Evolutionary conservation across 441 rosid species (phyloP).

Genomic region (Mallotus japonicus): DNA sequence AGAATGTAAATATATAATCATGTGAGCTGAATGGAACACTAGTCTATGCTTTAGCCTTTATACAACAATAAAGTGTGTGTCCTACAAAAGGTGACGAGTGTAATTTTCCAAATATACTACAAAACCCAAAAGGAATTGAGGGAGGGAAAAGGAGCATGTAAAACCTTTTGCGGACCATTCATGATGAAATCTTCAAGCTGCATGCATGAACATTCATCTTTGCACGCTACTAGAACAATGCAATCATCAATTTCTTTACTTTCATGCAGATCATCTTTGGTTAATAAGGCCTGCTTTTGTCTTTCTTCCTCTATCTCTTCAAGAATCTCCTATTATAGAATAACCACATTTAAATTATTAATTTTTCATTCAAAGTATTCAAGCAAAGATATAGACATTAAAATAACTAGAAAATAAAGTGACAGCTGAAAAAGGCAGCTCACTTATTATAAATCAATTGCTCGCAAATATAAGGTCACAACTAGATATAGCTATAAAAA

Average conservation of each 20-base stretch:
- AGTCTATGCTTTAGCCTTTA: neutral
- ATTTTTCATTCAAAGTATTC: neutral
- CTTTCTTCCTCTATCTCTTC: constrained; percentile 85
- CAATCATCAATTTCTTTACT: constrained; percentile 46
- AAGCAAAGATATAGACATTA: neutral
- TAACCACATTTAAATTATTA: constrained; percentile 19
- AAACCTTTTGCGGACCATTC: constrained; percentile 63
- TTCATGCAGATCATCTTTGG: constrained; percentile 40
- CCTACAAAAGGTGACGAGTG: neutral
- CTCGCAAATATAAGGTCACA: neutral
- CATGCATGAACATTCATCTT: constrained; percentile 94
- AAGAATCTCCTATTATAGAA: constrained; percentile 65
- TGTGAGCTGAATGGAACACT: neutral
- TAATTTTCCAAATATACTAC: neutral
- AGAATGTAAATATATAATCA: too few species aligned
- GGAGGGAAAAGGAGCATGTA: neutral
- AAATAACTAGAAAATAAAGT: constrained; percentile 17
- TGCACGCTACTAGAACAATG: constrained; percentile 85
- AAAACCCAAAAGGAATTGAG: neutral
- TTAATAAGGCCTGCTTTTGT: constrained; percentile 43
- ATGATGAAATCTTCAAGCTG: constrained; percentile 89
- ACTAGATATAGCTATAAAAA: neutral
- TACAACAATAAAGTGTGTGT: neutral
- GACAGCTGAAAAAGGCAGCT: neutral
- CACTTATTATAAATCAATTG: neutral